These are phyloP conservation scores for Thelephora ganbajun DNA, from an alignment of 768 basidiomycete species.

Conservation along the genomic window DNA sequence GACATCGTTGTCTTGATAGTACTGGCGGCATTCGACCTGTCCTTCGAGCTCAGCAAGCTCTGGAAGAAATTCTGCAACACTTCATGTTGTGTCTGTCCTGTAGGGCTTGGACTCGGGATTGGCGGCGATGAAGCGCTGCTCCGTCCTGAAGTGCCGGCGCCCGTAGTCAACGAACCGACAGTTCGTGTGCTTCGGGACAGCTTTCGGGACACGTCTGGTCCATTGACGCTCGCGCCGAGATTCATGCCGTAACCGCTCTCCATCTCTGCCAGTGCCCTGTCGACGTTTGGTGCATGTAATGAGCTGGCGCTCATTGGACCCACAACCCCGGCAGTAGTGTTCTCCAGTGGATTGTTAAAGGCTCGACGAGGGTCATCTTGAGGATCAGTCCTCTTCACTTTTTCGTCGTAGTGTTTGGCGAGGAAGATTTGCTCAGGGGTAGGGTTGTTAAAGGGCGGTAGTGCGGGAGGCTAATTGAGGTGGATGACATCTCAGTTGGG, in stretches of 20 bases:
- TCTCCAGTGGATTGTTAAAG: slow-evolving; percentile 67
- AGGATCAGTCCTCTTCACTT: slow-evolving; percentile 77
- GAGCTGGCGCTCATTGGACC: slow-evolving; percentile 85
- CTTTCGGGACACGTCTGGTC: slow-evolving; percentile 19
- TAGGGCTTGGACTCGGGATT: slow-evolving; percentile 24
- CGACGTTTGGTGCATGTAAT: slow-evolving; percentile 77
- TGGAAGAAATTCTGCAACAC: slow-evolving; percentile 84
- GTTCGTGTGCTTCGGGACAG: slow-evolving; percentile 8
- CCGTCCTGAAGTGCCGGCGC: slow-evolving; percentile 8
- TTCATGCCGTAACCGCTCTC: slow-evolving; percentile 33
- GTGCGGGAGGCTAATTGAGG: slow-evolving; percentile 35
- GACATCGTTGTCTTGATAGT: background rate
- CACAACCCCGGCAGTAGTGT: slow-evolving; percentile 63
- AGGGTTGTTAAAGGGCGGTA: slow-evolving; percentile 69
- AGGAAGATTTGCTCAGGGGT: slow-evolving; percentile 88
- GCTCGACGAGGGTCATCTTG: slow-evolving; percentile 62
- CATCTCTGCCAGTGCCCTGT: slow-evolving; percentile 81
- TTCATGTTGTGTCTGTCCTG: slow-evolving; percentile 59
- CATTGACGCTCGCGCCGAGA: slow-evolving; percentile 15
- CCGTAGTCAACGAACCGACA: slow-evolving; percentile 8
- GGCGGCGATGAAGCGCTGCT: slow-evolving; percentile 6
- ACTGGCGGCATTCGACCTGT: slow-evolving; percentile 27
- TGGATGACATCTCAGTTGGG: background rate
- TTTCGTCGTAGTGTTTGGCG: slow-evolving; percentile 80
- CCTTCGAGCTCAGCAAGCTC: slow-evolving; percentile 60